A percentile compares a stretch with the other conserved stretches of the same genome.
phyloP scores from a whole-genome alignment of 345 rosid genomes.

The Eutrema heterophyllum region DNA sequence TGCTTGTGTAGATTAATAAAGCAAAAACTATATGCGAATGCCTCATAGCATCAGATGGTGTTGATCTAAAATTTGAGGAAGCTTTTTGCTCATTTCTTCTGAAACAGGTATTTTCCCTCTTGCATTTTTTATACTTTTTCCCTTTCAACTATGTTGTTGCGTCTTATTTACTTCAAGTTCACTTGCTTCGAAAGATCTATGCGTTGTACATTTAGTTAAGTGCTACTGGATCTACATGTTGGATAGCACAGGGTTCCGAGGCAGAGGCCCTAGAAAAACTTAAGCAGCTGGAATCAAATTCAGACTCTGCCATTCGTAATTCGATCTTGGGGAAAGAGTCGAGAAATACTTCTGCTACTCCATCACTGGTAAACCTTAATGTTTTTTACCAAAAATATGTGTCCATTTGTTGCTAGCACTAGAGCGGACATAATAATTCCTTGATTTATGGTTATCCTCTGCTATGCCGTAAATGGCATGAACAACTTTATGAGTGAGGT shows the following conservation, averaged over 20 bases:
- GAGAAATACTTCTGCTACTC: slow-evolving; percentile 41
- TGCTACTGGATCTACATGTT: slow-evolving; percentile 24
- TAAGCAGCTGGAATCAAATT: slow-evolving; percentile 57
- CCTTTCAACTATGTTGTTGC: not conserved
- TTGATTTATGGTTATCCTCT: not conserved
- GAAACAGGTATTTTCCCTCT: slow-evolving; percentile 59
- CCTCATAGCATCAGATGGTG: slow-evolving; percentile 75
- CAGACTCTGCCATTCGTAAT: slow-evolving; percentile 47
- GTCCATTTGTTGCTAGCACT: not conserved
- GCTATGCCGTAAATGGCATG: slow-evolving; percentile 6
- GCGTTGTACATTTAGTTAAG: slow-evolving; percentile 18
- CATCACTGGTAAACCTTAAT: slow-evolving; percentile 54
- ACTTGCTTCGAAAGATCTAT: slow-evolving; percentile 8
- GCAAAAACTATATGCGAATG: slow-evolving; percentile 76
- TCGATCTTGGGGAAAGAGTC: slow-evolving; percentile 47
- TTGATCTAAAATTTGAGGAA: slow-evolving; percentile 89
- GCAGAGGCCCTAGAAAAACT: slow-evolving; percentile 69
- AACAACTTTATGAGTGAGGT: slow-evolving; percentile 9
- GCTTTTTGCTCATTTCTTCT: slow-evolving; percentile 77
- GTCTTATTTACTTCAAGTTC: slow-evolving; percentile 6
- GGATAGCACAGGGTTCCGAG: slow-evolving; percentile 64
- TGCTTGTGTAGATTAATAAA: slow-evolving; percentile 60
- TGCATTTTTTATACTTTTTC: not conserved
- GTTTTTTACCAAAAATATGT: not conserved
- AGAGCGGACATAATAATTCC: not conserved